Conservation (phyloP, 2,329 filamentous ascomycete species). For the Zymoseptoria tritici region DNA sequence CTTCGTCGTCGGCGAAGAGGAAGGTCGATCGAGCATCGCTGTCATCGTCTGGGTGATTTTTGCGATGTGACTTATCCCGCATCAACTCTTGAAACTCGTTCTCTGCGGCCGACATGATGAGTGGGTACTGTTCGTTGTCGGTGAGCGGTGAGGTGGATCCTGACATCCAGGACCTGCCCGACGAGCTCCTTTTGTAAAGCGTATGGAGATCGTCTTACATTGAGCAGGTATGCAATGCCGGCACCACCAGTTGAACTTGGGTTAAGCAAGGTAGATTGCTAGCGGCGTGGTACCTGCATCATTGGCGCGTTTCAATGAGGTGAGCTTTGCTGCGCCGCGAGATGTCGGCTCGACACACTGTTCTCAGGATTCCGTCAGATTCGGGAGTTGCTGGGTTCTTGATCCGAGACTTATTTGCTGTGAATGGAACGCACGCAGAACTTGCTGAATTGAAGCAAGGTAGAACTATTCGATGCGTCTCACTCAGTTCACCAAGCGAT, state of each 20-base stretch:
- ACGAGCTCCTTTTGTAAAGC: not conserved
- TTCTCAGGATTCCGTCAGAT: not conserved
- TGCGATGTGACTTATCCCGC: constrained; percentile 38
- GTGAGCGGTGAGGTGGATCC: not conserved
- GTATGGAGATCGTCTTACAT: not conserved
- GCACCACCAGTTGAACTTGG: not conserved
- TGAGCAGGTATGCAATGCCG: not conserved
- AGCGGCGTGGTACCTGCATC: not conserved
- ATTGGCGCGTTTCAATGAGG: not conserved
- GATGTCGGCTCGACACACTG: not conserved
- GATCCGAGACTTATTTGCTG: not conserved
- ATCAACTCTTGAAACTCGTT: constrained; percentile 47
- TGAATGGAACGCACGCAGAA: not conserved
- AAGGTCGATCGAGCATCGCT: constrained; percentile 34
- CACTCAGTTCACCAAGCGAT: not conserved
- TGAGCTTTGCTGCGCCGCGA: not conserved
- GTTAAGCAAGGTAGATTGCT: not conserved
- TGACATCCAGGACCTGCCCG: not conserved
- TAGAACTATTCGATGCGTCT: not conserved
- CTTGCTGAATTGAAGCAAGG: not conserved
- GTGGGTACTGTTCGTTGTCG: not conserved
- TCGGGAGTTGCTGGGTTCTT: not conserved
- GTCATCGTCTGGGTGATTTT: constrained; percentile 43
- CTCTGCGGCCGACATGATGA: constrained; percentile 41
- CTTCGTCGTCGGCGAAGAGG: constrained; percentile 40